Conservation (phyloP, 164 flowering plant species). For the Kalanchoe fedtschenkoi region DNA sequence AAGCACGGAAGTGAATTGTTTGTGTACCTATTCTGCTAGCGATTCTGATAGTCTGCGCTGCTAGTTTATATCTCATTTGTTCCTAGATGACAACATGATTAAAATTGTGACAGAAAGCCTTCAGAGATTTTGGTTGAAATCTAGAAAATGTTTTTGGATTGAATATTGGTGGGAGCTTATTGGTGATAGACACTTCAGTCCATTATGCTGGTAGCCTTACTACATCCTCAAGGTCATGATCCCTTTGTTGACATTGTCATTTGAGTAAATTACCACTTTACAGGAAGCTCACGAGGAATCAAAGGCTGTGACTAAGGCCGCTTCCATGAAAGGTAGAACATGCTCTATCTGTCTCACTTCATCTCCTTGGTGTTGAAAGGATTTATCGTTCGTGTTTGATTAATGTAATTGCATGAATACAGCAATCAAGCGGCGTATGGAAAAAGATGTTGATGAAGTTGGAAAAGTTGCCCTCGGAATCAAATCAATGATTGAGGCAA, state of each 20-base stretch:
- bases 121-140: not conserved
- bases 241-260: not conserved
- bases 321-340: constrained; percentile 39
- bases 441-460: constrained; percentile 91
- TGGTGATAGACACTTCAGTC: not conserved
- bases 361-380: not conserved
- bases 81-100: not conserved
- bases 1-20: not conserved
- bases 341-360: not conserved
- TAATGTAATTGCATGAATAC: constrained; percentile 10
- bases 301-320: constrained; percentile 79
- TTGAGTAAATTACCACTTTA: not conserved
- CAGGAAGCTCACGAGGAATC: constrained; percentile 58
- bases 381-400: not conserved
- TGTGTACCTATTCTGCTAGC: not conserved
- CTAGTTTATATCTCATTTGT: not conserved
- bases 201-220: not conserved
- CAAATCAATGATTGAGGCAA: too few species aligned
- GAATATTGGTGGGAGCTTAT: not conserved
- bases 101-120: not conserved
- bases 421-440: constrained; percentile 91
- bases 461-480: constrained; percentile 66
- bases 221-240: not conserved
- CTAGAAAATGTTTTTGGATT: not conserved
- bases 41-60: not conserved